Evolutionary conservation across 768 basidiomycete species (phyloP).

Genomic region (Mycena floridula): DNA sequence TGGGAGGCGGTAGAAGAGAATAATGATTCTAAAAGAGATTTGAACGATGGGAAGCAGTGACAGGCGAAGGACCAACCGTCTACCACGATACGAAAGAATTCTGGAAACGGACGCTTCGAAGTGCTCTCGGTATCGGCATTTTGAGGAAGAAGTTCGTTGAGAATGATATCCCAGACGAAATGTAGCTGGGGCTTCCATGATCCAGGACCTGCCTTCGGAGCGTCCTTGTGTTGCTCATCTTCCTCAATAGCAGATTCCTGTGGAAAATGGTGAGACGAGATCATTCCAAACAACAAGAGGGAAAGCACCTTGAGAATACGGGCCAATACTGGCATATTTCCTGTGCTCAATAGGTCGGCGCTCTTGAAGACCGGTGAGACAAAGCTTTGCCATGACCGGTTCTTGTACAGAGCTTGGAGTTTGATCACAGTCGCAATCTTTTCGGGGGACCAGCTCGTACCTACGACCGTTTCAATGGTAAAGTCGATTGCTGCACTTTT

Average conservation of each 20-base stretch:
- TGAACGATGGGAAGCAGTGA: background rate
- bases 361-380: slow-evolving; percentile 75
- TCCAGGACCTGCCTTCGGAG: slow-evolving; percentile 42
- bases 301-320: slow-evolving; percentile 68
- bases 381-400: slow-evolving; percentile 60
- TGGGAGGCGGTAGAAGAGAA: slow-evolving; percentile 80
- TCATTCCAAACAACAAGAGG: slow-evolving; percentile 1
- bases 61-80: slow-evolving; percentile 57
- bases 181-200: slow-evolving; percentile 89
- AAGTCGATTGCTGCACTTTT: slow-evolving; percentile 53
- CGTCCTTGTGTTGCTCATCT: slow-evolving; percentile 37
- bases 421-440: slow-evolving; percentile 78
- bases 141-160: slow-evolving; percentile 63
- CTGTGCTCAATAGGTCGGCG: slow-evolving; percentile 55
- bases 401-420: slow-evolving; percentile 55
- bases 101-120: slow-evolving; percentile 66
- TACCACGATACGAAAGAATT: slow-evolving; percentile 87
- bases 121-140: slow-evolving; percentile 2
- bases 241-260: slow-evolving; percentile 58
- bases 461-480: slow-evolving; percentile 47
- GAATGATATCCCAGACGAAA: slow-evolving; percentile 83
- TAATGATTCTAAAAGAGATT: slow-evolving; percentile 60
- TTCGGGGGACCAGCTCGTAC: slow-evolving; percentile 76
- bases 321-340: slow-evolving; percentile 72
- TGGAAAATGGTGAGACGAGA: too few species aligned